Conservation (phyloP, 148 eudicot genomes). For the Euryodendron excelsum region DNA sequence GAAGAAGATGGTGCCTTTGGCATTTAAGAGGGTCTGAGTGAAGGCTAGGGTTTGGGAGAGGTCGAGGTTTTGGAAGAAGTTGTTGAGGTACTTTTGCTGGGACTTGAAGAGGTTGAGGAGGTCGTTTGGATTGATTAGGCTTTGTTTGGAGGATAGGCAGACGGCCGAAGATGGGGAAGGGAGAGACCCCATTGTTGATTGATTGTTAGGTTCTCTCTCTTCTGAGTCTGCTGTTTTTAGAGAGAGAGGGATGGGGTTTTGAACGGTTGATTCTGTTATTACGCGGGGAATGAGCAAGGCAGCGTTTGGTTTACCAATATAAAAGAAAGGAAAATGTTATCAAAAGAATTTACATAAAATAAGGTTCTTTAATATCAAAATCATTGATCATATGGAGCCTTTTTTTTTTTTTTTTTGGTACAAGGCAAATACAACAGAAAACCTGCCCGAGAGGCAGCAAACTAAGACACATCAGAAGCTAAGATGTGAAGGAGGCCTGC, state of each 20-base stretch:
- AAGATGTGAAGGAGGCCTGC: too few species aligned
- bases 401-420: too few species aligned
- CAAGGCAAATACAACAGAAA: too few species aligned
- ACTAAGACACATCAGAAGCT: too few species aligned
- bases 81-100: slow-evolving; percentile 73
- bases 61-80: slow-evolving; percentile 73
- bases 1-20: slow-evolving; percentile 75
- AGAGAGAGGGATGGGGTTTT: neutral
- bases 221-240: neutral
- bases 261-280: slow-evolving; percentile 16
- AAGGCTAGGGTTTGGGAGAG: slow-evolving; percentile 67
- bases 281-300: slow-evolving; percentile 1
- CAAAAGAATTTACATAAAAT: too few species aligned
- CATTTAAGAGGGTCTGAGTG: slow-evolving; percentile 62
- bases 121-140: slow-evolving; percentile 22
- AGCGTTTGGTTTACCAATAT: neutral
- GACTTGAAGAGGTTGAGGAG: slow-evolving; percentile 74
- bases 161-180: slow-evolving; percentile 18
- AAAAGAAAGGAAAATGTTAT: too few species aligned
- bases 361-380: too few species aligned
- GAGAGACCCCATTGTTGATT: slow-evolving; percentile 37
- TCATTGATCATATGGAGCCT: too few species aligned
- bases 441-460: too few species aligned
- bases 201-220: neutral
- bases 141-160: neutral